Evolutionary conservation across 306 rosid genomes (phyloP).

Genomic region (Rubus parviflorus): DNA sequence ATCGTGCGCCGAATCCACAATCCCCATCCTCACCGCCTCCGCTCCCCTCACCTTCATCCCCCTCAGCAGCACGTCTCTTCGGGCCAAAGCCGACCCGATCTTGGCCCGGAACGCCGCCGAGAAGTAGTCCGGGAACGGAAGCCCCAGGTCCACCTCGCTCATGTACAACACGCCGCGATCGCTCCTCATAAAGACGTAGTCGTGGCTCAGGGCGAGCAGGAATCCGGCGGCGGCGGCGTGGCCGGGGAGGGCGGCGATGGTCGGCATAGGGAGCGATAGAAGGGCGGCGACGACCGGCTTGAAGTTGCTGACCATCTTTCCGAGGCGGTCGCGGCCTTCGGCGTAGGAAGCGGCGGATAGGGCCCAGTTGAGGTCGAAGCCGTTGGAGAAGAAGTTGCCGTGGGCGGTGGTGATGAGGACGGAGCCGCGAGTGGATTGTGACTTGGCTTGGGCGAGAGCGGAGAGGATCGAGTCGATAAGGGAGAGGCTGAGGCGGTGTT

Average conservation of each 20-base stretch:
- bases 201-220: conserved; percentile 56
- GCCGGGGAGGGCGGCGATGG: conserved; percentile 65
- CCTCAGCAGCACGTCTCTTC: conserved; percentile 48
- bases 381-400: conserved; percentile 72
- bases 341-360: conserved; percentile 41
- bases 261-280: conserved; percentile 67
- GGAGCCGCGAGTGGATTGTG: conserved; percentile 55
- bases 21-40: conserved; percentile 58
- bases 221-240: conserved; percentile 69
- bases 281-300: conserved; percentile 54
- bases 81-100: conserved; percentile 37
- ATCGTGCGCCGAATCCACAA: conserved; percentile 64
- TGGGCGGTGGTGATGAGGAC: conserved; percentile 70
- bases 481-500: conserved; percentile 56
- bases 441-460: conserved; percentile 34
- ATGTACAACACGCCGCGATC: conserved; percentile 67
- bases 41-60: conserved; percentile 50
- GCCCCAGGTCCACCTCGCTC: conserved; percentile 62
- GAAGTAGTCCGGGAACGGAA: conserved; percentile 64
- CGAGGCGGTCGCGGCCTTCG: conserved; percentile 32
- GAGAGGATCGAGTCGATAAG: conserved; percentile 50
- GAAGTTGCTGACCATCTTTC: conserved; percentile 36
- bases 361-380: conserved; percentile 77
- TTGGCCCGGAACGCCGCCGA: conserved; percentile 39
- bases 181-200: conserved; percentile 57